Evolutionary conservation across 179 eudicot genomes (phyloP), one percentile per base, ranked within the genome.

Genomic region (Vitellaria paradoxa): DNA sequence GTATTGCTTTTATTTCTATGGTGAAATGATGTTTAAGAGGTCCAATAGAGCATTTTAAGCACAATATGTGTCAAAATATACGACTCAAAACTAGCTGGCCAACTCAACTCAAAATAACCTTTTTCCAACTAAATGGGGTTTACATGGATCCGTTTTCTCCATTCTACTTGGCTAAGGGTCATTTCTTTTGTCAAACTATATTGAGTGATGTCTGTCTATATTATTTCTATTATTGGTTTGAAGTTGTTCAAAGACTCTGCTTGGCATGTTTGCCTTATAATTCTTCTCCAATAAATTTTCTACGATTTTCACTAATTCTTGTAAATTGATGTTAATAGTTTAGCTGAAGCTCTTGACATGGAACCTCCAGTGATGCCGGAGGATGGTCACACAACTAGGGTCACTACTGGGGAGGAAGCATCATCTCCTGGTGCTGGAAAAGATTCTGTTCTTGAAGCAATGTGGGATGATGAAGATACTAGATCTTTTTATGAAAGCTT

Each of bases 401-500:
- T 96, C 68, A 91, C 94, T 75, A 89, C 92, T 78, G 96, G 97
- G 73, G 98, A 87, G 78, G 98, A 93, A 68, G 67, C 82, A 73
- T 81, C 88, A 67, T 89, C 90, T 81, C 80, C 90, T 74, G 84
- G 77, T 71, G 62, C 90, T 64, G 94, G 92, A 68, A 96, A 91
- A 78, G 99, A 96, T 77, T 82, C 92, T 70, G 82, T 85, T 57
- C 85, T 85, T 84, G 99, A 96, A 83, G 89, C 98, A 15, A 81
- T 93, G 73, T 96, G 99, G 99, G 98, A 96, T 76, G 99, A 96
- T 82, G 99, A 96, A 84, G 99, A 96, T 84, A 96, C 98, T 37
- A 87, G 91, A 86, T 89, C 97, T 52, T 96, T 96, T 77, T 96
- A 96, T 85, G 99, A 93, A 79, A 87, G 92, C 86, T 86, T 96